Evolutionary conservation across 768 basidiomycete species (phyloP), one percentile per base, ranked within the genome.

Genomic region (Leccinum variicolor): DNA sequence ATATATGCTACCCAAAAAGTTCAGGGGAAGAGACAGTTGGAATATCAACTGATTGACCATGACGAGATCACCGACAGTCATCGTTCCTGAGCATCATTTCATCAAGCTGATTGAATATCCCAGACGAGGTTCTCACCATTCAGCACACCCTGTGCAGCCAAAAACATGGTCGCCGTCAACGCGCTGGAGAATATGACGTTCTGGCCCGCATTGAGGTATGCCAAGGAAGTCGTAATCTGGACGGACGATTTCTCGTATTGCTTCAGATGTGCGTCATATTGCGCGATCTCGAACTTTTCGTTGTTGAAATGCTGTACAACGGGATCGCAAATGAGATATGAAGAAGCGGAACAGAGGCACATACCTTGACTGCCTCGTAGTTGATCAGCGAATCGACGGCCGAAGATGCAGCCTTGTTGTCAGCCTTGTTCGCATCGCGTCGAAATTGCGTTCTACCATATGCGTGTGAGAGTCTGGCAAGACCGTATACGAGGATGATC

Each of bases 31-130:
- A 0, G 94, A 97, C 0, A 99, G 77, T 68, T 99, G 97, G 78
- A 99, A 99, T 33, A 98, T 94, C 25, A 99, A 81, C 69, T 98
- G 96, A 73, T 99, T 99, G 64, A 97, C 90, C 96, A 99, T 98
- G 64, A 99, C 97, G 14, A 99, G 83, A 67, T 99, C 97, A 8
- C 97, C 97, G 23, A 99, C 84, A 4, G 95, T 97, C 96, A 99
- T 98, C 0, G 92, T 93, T 8, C 94, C 95, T 95, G 61, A 13
- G 28, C 11, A 29, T 43, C 25, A 3, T 59, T 46, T 34, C 11
- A 53, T 66, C 6, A 61, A 58, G 4, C n/a, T 29, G 7, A 21
- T 41, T 1, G 19, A 19, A 49, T 23, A 11, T 33, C 23, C 6
- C 13, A 10, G 19, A 51, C 14, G 15, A 48, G 8, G 13, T 17